phyloP scores from a whole-genome alignment of 495 filamentous ascomycete genomes.

The Aspergillus coremiiformis region DNA sequence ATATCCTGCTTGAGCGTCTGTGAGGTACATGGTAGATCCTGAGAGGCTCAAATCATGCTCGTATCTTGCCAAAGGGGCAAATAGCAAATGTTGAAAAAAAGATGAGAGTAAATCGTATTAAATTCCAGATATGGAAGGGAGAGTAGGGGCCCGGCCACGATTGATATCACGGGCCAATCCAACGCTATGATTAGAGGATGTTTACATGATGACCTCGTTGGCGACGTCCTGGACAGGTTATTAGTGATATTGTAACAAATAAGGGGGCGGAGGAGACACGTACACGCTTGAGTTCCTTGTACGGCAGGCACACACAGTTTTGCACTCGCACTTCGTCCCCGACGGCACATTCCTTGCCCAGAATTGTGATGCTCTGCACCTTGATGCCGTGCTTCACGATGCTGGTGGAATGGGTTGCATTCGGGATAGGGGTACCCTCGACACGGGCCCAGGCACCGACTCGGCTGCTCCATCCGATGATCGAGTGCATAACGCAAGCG shows the following conservation, averaged over 20 bases:
- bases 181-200: background rate
- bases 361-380: slow-evolving; percentile 96
- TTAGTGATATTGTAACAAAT: slow-evolving; percentile 21
- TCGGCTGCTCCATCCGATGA: slow-evolving; percentile 94
- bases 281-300: slow-evolving; percentile 97
- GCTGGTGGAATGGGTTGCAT: slow-evolving; percentile 84
- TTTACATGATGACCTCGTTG: slow-evolving; percentile 96
- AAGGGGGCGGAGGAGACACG: slow-evolving; percentile 27
- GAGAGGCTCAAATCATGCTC: background rate
- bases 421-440: slow-evolving; percentile 87
- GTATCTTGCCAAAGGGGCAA: background rate
- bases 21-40: background rate
- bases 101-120: background rate
- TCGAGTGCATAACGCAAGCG: slow-evolving; percentile 90
- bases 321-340: slow-evolving; percentile 94
- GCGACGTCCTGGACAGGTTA: slow-evolving; percentile 59
- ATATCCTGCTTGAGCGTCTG: background rate
- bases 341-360: slow-evolving; percentile 94
- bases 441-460: slow-evolving; percentile 97
- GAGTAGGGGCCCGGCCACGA: background rate
- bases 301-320: slow-evolving; percentile 96
- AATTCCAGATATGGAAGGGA: slow-evolving; percentile 5
- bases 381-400: slow-evolving; percentile 96
- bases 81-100: background rate
- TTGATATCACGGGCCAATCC: background rate